These are phyloP conservation scores for Termitomyces sp. DNA, from an alignment of 768 basidiomycete species.

Conservation along the genomic window DNA sequence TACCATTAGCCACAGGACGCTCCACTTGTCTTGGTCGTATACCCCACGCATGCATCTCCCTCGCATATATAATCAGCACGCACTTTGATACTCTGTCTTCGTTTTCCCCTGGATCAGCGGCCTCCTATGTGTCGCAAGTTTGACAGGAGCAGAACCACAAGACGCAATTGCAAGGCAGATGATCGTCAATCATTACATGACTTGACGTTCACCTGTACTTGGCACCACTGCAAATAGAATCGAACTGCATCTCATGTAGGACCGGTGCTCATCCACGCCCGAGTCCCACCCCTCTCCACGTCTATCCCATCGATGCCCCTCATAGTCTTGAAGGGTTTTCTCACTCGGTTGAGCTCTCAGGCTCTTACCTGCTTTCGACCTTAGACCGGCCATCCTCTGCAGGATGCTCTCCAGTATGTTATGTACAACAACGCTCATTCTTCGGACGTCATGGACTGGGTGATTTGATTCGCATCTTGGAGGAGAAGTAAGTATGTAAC, in stretches of 20 bases:
- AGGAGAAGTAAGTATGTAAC: not conserved
- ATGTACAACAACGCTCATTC: too few relatives aligned
- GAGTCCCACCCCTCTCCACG: not conserved
- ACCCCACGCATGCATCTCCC: not conserved
- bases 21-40: conserved; percentile 1
- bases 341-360: too few relatives aligned
- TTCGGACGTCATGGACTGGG: not conserved
- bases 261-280: too few relatives aligned
- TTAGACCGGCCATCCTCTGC: too few relatives aligned
- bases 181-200: not conserved
- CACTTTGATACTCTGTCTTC: not conserved
- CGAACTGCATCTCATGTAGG: not conserved
- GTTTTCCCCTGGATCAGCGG: not conserved
- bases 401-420: too few relatives aligned
- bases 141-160: not conserved
- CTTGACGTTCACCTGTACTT: not conserved
- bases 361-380: too few relatives aligned
- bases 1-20: conserved; percentile 5
- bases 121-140: not conserved
- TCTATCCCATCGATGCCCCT: not conserved
- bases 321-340: too few relatives aligned
- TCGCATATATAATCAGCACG: not conserved
- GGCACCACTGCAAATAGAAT: not conserved
- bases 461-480: not conserved
- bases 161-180: not conserved